Evolutionary conservation across 75 land plant species (phyloP), one percentile per base, ranked within the genome.

Genomic region (Larix kaempferi): DNA sequence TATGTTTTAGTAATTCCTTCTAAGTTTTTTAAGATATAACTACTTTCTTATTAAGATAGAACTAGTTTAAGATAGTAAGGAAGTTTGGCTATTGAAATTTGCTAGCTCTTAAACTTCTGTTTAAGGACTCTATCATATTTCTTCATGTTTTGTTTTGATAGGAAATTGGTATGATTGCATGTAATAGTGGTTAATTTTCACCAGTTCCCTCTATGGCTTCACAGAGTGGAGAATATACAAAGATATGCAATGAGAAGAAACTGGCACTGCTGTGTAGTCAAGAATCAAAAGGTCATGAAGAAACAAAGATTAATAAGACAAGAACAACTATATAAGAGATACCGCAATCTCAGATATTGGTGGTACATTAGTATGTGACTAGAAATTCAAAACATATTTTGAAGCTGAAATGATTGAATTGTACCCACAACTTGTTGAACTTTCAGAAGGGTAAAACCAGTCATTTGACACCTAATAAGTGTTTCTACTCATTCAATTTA

Each of bases 331-430:
- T 93, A 55, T 29, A 29, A 29, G 93, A 87, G 75, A 80, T 64
- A 57, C 72, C 87, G 56, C 87, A 91, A 77, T 59, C 85, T 10
- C 83, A 87, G 14, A 76, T 91, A 23, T 58, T 75, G 25, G 82
- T 79, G 11, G 82, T 93, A 79, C 89, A 87, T 58, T 79, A 95
- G 25, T 84, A 87, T 23, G 91, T 91, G 29, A 85, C 82, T 75
- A 58, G 63, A 37, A 85, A 89, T 29, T 85, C 88, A 62, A 77
- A 84, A 22, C 80, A 86, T 56, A 87, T 95, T 76, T 72, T 85
- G 74, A 80, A 80, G 74, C 61, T 95, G 39, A 85, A 91, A 69
- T 88, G 56, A 88, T 93, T 23, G 96, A 95, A 65, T 87, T 95
- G 58, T 82, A 87, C 26, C 93, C 90, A 56, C 98, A 95, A 77